Evolutionary conservation across 345 rosid genomes (phyloP).

Genomic region (Linum trigynum): DNA sequence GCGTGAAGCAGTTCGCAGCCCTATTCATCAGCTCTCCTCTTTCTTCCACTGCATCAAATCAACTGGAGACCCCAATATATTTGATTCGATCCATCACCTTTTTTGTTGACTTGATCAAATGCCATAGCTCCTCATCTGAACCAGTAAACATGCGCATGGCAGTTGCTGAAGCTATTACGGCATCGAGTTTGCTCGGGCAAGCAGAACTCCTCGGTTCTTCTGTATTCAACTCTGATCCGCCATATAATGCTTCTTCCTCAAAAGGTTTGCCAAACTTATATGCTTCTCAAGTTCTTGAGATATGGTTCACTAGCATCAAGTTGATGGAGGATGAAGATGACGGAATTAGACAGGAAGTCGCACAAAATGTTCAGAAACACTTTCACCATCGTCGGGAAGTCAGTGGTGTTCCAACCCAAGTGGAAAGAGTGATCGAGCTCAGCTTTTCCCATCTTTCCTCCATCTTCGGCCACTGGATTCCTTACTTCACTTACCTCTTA

Average conservation of each 20-base stretch:
- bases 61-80: slow-evolving; percentile 23
- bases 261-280: slow-evolving; percentile 33
- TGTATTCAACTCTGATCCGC: slow-evolving; percentile 28
- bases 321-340: slow-evolving; percentile 95
- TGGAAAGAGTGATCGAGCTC: slow-evolving; percentile 70
- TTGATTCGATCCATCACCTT: slow-evolving; percentile 41
- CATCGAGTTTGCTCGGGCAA: slow-evolving; percentile 79
- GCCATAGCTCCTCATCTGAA: slow-evolving; percentile 68
- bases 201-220: slow-evolving; percentile 54
- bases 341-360: slow-evolving; percentile 57
- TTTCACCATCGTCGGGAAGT: slow-evolving; percentile 21
- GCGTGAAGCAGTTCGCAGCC: slow-evolving; percentile 46
- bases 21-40: slow-evolving; percentile 27
- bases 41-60: slow-evolving; percentile 16
- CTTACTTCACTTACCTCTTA: slow-evolving; percentile 50
- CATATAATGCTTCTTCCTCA: slow-evolving; percentile 20
- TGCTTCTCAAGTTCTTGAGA: slow-evolving; percentile 48
- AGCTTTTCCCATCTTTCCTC: slow-evolving; percentile 63
- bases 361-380: slow-evolving; percentile 54
- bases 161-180: slow-evolving; percentile 71
- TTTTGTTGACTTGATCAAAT: slow-evolving; percentile 49
- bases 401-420: slow-evolving; percentile 55
- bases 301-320: slow-evolving; percentile 72
- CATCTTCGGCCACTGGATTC: slow-evolving; percentile 68
- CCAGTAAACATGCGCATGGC: slow-evolving; percentile 72